Evolutionary conservation across 139 green algal species (phyloP), one percentile per base, ranked within the genome.

Genomic region (Gonium pectorale): DNA sequence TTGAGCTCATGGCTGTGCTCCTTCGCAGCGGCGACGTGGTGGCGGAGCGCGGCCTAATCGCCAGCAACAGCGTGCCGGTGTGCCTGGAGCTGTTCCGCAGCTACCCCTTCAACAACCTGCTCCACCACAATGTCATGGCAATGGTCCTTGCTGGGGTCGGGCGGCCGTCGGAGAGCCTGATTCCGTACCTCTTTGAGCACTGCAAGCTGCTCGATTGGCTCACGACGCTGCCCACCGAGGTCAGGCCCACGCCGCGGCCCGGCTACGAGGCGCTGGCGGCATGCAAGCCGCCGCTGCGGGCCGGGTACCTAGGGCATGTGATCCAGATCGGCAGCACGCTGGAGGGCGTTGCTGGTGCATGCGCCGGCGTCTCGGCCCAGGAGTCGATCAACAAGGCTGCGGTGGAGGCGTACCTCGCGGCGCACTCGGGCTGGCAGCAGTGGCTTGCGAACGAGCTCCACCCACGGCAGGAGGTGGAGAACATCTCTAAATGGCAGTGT

Each of bases 31-130:
- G 91, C 8, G 89, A 89, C 38, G 44, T 88, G 2, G 62, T 56
- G 4, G 94, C 92, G 5, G 92, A 96, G 69, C 62, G 80, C 4
- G 91, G 90, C 0, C 63, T 98, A 5, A 88, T 97, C 9, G 56
- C 68, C 15, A 86, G 89, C 19, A 81, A 74, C 21, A 88, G 87
- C 17, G 63, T 98, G 35, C 81, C 85, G 9, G 43, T 83, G 7
- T 93, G 90, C 86, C 87, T 98, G 79, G 71, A 93, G 49, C 92
- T 98, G 31, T 95, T 98, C 51, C 70, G 90, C 62, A 64, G 68
- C 22, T 97, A 94, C 86, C 96, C 96, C 40, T 98, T 98, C 94
- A 98, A 98, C 90, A 97, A 97, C 87, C 87, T 95, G 52, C 87
- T 98, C 83, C 96, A 98, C 83, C 92, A 94, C 77, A 90, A 92